phyloP scores from a whole-genome alignment of 305 asterid species.

The Stenogyne calaminthoides region DNA sequence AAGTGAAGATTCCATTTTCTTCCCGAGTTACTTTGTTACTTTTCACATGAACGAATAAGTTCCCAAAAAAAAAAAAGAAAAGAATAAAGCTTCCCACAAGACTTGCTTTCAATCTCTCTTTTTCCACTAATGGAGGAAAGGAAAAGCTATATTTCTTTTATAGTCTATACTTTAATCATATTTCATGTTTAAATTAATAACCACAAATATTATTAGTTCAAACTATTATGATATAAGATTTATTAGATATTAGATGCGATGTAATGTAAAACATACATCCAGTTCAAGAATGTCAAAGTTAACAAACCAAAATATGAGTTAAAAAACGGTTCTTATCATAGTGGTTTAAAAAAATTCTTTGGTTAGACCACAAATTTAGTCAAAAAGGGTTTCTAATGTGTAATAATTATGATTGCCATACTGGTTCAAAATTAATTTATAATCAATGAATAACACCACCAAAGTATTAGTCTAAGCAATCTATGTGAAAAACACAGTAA shows the following conservation, averaged over 20 bases:
- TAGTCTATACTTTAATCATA: background rate
- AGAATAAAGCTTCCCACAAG: background rate
- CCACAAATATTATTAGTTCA: background rate
- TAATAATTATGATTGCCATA: slow-evolving; percentile 16
- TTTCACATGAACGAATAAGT: background rate
- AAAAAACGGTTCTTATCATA: too few relatives aligned
- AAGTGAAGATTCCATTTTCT: background rate
- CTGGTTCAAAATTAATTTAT: slow-evolving; percentile 16
- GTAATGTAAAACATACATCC: too few relatives aligned
- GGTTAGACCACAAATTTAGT: slow-evolving; percentile 31
- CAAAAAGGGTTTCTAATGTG: slow-evolving; percentile 22
- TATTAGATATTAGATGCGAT: background rate
- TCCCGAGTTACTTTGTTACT: background rate
- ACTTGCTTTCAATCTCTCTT: background rate
- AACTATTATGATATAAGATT: background rate
- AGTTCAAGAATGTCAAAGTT: too few relatives aligned
- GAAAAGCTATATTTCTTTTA: slow-evolving; percentile 15
- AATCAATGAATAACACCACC: slow-evolving; percentile 9
- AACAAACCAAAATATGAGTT: too few relatives aligned
- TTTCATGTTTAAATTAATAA: background rate
- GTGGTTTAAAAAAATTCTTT: too few relatives aligned
- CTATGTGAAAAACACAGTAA: background rate
- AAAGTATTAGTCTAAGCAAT: background rate
- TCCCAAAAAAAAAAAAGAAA: background rate
- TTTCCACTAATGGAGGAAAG: slow-evolving; percentile 16